These are phyloP conservation scores for Aspergillus ochraceus DNA, from an alignment of 2,329 filamentous ascomycete species.

Conservation along the genomic window DNA sequence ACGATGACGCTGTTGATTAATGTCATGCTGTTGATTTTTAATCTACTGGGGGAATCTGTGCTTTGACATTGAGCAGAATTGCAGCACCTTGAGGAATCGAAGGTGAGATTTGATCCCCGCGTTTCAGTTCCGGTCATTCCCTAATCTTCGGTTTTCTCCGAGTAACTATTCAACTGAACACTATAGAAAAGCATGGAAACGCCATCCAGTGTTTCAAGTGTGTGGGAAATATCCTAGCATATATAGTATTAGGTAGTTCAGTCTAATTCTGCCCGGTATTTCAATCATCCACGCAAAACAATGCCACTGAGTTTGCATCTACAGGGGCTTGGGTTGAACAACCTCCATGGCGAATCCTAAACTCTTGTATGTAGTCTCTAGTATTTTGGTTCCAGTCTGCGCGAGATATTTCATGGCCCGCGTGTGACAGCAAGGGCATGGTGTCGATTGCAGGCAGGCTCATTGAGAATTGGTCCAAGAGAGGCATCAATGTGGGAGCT, in stretches of 20 bases:
- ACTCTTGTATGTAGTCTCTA: slow-evolving; percentile 56
- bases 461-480: slow-evolving; percentile 48
- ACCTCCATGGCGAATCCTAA: slow-evolving; percentile 66
- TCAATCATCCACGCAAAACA: slow-evolving; percentile 62
- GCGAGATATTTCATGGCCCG: slow-evolving; percentile 52
- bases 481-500: slow-evolving; percentile 48
- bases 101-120: background rate
- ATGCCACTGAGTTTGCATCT: slow-evolving; percentile 51
- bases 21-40: background rate
- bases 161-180: background rate
- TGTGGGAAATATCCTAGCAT: background rate
- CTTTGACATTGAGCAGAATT: background rate
- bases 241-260: background rate
- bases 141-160: background rate
- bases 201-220: background rate
- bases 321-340: slow-evolving; percentile 51
- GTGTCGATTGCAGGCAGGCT: slow-evolving; percentile 49
- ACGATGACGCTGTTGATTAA: background rate
- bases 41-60: background rate
- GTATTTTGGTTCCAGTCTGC: slow-evolving; percentile 45
- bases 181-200: background rate
- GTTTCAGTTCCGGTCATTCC: background rate
- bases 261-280: background rate
- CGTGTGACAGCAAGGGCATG: slow-evolving; percentile 64
- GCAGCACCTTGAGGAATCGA: background rate